A percentile compares a stretch with the other conserved stretches of the same genome.
Evolutionary conservation across 2,329 filamentous ascomycete genomes (phyloP).

Genomic region (Aspergillus sp.): DNA sequence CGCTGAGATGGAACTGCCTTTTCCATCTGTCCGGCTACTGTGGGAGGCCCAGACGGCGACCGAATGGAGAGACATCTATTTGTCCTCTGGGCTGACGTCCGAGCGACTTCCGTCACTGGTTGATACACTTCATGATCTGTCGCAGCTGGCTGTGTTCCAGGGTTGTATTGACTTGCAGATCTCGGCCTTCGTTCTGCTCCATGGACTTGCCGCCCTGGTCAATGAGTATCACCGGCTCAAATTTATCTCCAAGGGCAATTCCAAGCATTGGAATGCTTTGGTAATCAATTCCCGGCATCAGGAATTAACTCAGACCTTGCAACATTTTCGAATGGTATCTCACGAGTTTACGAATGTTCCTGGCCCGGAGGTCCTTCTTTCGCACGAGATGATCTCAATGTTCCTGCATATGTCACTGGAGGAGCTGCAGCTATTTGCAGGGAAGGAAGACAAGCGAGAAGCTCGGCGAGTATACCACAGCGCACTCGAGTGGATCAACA

Average conservation of each 20-base stretch:
- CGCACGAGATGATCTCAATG: constrained; percentile 34
- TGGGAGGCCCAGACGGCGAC: constrained; percentile 65
- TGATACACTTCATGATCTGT: constrained; percentile 58
- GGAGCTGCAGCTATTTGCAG: constrained; percentile 44
- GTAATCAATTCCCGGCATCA: constrained; percentile 58
- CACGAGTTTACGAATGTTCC: constrained; percentile 16
- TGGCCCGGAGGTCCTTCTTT: constrained; percentile 29
- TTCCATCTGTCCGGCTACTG: constrained; percentile 61
- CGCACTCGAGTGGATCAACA: constrained; percentile 38
- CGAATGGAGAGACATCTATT: constrained; percentile 64
- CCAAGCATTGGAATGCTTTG: constrained; percentile 41
- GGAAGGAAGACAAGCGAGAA: constrained; percentile 42
- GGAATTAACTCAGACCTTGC: constrained; percentile 61
- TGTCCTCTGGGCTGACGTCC: constrained; percentile 33
- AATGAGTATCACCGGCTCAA: constrained; percentile 60
- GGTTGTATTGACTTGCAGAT: constrained; percentile 56
- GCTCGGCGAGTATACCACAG: constrained; percentile 34
- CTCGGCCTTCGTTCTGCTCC: constrained; percentile 60
- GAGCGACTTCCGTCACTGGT: constrained; percentile 36
- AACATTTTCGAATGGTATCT: constrained; percentile 46
- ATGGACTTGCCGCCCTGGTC: constrained; percentile 65
- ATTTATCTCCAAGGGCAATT: constrained; percentile 45
- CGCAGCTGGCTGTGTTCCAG: constrained; percentile 53
- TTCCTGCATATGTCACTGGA: constrained; percentile 44
- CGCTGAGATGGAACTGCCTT: constrained; percentile 64